phyloP scores from a whole-genome alignment of 202 grass and related monocot species.

The Panicum hallii region DNA sequence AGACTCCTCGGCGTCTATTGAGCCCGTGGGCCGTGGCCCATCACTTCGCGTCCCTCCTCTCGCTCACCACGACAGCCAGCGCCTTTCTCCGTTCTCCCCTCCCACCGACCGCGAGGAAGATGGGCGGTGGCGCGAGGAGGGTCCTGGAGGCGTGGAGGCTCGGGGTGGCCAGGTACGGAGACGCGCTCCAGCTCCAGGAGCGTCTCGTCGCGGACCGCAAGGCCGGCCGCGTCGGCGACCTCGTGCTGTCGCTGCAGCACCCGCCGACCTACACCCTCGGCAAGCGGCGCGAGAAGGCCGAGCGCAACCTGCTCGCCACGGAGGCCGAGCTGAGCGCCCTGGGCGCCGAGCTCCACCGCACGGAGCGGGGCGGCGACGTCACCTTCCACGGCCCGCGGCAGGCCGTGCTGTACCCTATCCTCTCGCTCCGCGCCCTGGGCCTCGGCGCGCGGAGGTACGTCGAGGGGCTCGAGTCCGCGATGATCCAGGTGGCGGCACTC shows the following conservation, averaged over 20 bases:
- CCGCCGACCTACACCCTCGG: slow-evolving; percentile 85
- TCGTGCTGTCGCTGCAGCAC: slow-evolving; percentile 79
- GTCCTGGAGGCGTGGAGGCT: slow-evolving; percentile 75
- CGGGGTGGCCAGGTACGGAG: slow-evolving; percentile 72
- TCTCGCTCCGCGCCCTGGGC: slow-evolving; percentile 66
- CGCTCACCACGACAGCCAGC: too few species aligned
- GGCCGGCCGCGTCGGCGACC: slow-evolving; percentile 56
- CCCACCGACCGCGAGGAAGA: slow-evolving; percentile 45
- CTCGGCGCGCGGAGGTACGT: slow-evolving; percentile 87
- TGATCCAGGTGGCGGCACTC: slow-evolving; percentile 74
- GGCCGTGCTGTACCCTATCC: slow-evolving; percentile 83
- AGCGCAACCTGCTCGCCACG: slow-evolving; percentile 68
- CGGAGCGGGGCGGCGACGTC: slow-evolving; percentile 82
- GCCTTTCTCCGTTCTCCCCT: neutral
- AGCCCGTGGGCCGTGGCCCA: slow-evolving; percentile 23
- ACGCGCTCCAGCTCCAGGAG: slow-evolving; percentile 88
- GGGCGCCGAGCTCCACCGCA: slow-evolving; percentile 76
- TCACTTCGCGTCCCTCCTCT: neutral
- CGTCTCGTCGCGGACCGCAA: slow-evolving; percentile 71
- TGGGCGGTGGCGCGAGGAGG: slow-evolving; percentile 48
- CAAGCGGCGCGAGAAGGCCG: slow-evolving; percentile 62
- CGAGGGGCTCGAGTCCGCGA: slow-evolving; percentile 77
- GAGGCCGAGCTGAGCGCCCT: slow-evolving; percentile 64
- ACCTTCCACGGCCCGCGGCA: slow-evolving; percentile 90
- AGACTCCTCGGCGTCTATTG: neutral